Base-by-base conservation (phyloP, 257 asterid genomes). In the Nemophila menziesii region DNA sequence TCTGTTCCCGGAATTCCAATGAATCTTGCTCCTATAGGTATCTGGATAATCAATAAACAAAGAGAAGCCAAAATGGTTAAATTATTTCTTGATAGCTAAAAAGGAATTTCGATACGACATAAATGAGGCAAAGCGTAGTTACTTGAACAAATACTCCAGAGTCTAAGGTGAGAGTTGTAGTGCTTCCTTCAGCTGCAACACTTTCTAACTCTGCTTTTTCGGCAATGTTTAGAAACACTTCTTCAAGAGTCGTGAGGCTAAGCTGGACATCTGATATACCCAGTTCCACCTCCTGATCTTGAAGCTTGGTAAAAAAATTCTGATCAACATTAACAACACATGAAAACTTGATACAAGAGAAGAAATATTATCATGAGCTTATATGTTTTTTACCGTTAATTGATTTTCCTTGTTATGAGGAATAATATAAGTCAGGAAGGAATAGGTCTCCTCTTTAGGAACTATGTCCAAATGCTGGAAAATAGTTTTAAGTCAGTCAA, bases 391-490 rank as follows among this genome's bases (percentile, higher is more conserved):
- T 78, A 85, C 96, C 89, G 64, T 72, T 60, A 87, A 49, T 49
- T 77, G 71, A 60, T 71, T 83, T 82, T 87, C 97, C 70, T 76
- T 78, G 61, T 64, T 78, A 47, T 78, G 97, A 52, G 95, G 93
- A 71, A 87, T 83, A 23, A 87, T 75, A 62, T 75, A 87, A 49
- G 96, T 81, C 60, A 81, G 67, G 58, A 75, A 81, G 20, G 75
- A 69, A 63, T 68, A 80, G 75, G 72, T 78, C 71, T 83, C 93
- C 76, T 87, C 97, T 49, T 80, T 83, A 33, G 93, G 93, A n/a
- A 44, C 49, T 68, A 81, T 82, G 51, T 67, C 82, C 64, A 85
- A 56, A 53, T 48, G 70, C 96, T 85, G 86, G 57, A 27, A 43
- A 46, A 21, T 4, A 45, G 58, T 26, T 27, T 7, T 36, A 16